phyloP scores from a whole-genome alignment of 1,284 basidiomycete genomes.

The Anthracocystis setariae region DNA sequence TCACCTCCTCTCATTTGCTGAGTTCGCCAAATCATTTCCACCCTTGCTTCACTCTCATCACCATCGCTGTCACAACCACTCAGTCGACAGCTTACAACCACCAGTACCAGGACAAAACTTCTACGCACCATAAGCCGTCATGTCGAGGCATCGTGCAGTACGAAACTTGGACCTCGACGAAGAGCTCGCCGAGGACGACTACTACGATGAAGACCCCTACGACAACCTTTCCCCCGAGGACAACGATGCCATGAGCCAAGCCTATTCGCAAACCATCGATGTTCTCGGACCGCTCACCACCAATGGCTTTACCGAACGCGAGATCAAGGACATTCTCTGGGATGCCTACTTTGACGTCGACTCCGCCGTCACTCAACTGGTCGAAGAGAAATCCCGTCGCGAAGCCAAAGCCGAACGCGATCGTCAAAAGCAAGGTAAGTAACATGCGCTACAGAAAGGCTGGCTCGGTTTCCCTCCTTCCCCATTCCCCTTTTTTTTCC shows the following conservation, averaged over 20 bases:
- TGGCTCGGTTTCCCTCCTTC: constrained; percentile 29
- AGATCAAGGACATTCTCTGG: constrained; percentile 84
- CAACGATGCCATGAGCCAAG: constrained; percentile 52
- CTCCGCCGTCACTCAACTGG: constrained; percentile 77
- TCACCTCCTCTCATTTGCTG: not conserved
- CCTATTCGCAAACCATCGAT: constrained; percentile 48
- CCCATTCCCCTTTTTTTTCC: constrained; percentile 17
- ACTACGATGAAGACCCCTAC: constrained; percentile 67
- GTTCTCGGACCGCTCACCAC: constrained; percentile 53
- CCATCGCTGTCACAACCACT: not conserved
- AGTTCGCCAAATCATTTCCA: not conserved
- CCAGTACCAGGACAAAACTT: too few relatives aligned
- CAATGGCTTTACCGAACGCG: constrained; percentile 59
- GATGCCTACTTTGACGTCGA: constrained; percentile 88
- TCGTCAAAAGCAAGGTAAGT: constrained; percentile 55
- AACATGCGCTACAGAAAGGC: not conserved
- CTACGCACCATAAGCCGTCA: constrained; percentile 18
- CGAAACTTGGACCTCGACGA: constrained; percentile 88
- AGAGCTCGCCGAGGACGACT: constrained; percentile 74
- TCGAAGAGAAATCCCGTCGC: constrained; percentile 57
- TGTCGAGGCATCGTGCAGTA: constrained; percentile 80
- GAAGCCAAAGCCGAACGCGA: constrained; percentile 53
- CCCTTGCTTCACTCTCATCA: constrained; percentile 1
- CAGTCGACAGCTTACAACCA: not conserved
- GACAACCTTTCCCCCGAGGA: constrained; percentile 61